phyloP scores from a whole-genome alignment of 441 rosid genomes.

The Mallotus japonicus region DNA sequence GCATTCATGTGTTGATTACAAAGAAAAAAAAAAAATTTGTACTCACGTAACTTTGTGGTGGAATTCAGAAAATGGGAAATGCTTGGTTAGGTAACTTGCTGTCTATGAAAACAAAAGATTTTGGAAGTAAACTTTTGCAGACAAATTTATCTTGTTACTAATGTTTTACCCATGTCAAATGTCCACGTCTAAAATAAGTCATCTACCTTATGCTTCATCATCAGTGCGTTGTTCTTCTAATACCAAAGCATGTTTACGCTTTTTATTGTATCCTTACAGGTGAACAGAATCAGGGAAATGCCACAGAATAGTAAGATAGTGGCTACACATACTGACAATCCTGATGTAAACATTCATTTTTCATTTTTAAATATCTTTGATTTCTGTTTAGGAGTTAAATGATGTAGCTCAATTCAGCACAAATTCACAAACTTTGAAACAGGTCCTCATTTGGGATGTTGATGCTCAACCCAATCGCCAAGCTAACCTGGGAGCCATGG shows the following conservation, averaged over 20 bases:
- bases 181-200: not conserved
- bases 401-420: not conserved
- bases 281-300: constrained; percentile 90
- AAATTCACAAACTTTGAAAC: not conserved
- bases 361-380: constrained; percentile 10
- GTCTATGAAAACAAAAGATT: not conserved
- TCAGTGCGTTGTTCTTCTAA: not conserved
- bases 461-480: constrained; percentile 90
- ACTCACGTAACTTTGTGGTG: no score
- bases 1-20: no score
- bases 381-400: not conserved
- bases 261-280: constrained; percentile 41
- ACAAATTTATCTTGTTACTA: not conserved
- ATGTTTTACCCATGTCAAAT: not conserved
- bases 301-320: constrained; percentile 85
- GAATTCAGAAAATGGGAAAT: not conserved
- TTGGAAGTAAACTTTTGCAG: no score
- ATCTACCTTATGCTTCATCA: not conserved
- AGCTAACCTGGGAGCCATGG: constrained; percentile 74
- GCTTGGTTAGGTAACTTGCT: not conserved
- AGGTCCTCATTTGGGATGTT: constrained; percentile 95
- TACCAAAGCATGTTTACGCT: not conserved
- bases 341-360: constrained; percentile 56
- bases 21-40: no score
- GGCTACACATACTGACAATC: constrained; percentile 92